Conservation (phyloP, 768 basidiomycete genomes). For the Hirschioporus abietinus region DNA sequence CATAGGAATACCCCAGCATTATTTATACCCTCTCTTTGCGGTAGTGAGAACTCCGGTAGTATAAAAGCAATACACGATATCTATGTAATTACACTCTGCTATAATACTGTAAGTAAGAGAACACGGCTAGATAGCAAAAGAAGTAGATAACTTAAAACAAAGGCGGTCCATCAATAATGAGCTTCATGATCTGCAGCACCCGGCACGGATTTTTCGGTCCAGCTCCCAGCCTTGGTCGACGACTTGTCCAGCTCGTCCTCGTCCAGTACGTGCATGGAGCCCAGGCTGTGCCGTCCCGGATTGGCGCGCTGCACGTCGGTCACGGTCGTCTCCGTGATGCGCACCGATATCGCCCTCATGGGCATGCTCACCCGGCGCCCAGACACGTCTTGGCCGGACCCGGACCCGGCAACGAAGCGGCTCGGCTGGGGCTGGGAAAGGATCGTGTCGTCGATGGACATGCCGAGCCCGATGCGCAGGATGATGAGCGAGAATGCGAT, state of each 20-base stretch:
- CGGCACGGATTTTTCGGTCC: neutral
- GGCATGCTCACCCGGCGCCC: neutral
- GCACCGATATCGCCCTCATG: neutral
- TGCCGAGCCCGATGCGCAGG: conserved; percentile 32
- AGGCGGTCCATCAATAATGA: no score
- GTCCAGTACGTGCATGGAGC: neutral
- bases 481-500: conserved; percentile 37
- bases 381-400: neutral
- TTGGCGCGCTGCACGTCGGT: neutral
- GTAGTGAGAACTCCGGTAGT: no score
- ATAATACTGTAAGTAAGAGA: no score
- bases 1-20: neutral
- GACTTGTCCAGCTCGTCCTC: neutral
- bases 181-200: no score
- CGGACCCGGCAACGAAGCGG: neutral
- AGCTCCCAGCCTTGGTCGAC: neutral
- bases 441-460: conserved; percentile 16
- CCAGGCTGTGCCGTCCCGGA: no score
- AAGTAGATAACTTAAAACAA: no score
- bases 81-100: no score
- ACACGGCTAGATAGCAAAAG: no score
- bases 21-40: neutral
- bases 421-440: neutral
- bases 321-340: neutral
- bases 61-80: no score